Conservation (phyloP, 2,329 filamentous ascomycete genomes). For the Aspergillus caelatus region DNA sequence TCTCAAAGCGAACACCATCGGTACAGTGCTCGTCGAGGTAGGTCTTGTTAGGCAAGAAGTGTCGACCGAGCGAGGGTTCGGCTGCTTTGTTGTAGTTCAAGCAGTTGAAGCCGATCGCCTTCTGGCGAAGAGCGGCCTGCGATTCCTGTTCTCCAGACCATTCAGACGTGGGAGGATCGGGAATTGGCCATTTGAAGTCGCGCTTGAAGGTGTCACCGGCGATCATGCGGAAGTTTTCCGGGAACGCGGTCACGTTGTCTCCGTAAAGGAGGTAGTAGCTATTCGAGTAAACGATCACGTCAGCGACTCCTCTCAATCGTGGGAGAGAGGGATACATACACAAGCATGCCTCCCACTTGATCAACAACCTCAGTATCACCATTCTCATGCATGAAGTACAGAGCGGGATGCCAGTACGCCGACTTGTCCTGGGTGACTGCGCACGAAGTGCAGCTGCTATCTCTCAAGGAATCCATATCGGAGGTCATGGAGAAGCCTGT, state of each 20-base stretch:
- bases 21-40: conserved; percentile 79
- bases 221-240: conserved; percentile 77
- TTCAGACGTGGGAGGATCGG: conserved; percentile 67
- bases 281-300: background rate
- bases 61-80: conserved; percentile 78
- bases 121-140: conserved; percentile 73
- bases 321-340: conserved; percentile 58
- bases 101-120: conserved; percentile 93
- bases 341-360: conserved; percentile 81
- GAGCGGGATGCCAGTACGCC: conserved; percentile 79
- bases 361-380: conserved; percentile 69
- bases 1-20: conserved; percentile 79
- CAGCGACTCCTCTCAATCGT: background rate
- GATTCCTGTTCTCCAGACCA: conserved; percentile 70
- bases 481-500: conserved; percentile 67
- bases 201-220: conserved; percentile 71
- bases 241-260: conserved; percentile 70
- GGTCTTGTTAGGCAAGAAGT: conserved; percentile 76
- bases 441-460: conserved; percentile 76
- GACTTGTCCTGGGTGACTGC: conserved; percentile 79
- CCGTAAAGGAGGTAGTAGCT: conserved; percentile 85
- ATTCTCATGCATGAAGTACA: conserved; percentile 76
- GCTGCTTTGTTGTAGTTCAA: conserved; percentile 71
- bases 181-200: conserved; percentile 70
- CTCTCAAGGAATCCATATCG: conserved; percentile 59